Evolutionary conservation across 2,329 filamentous ascomycete species (phyloP).

Genomic region (Fusarium piperis): DNA sequence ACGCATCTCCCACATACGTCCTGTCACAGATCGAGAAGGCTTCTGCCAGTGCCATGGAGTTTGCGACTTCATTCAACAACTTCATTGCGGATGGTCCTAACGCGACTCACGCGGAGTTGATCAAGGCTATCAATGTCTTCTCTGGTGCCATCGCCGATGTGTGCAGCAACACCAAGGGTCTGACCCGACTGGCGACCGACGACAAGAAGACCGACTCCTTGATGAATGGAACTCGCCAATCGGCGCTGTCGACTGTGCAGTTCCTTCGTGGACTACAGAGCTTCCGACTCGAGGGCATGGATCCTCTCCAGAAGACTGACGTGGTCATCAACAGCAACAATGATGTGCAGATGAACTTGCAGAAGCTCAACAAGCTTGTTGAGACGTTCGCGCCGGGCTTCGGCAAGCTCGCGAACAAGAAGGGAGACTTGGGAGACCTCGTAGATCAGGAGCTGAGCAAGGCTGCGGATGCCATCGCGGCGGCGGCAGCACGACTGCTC

Average conservation of each 20-base stretch:
- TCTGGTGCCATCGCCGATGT: constrained; percentile 92
- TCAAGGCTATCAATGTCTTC: constrained; percentile 91
- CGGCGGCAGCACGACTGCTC: constrained; percentile 85
- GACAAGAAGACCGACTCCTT: constrained; percentile 93
- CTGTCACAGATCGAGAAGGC: constrained; percentile 98
- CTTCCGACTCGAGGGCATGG: constrained; percentile 90
- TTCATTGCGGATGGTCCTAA: constrained; percentile 97
- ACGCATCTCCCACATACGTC: constrained; percentile 92
- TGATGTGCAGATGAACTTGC: constrained; percentile 92
- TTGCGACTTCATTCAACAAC: constrained; percentile 97
- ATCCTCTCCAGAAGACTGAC: constrained; percentile 91
- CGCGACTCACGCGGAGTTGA: constrained; percentile 88
- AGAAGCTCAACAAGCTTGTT: constrained; percentile 91
- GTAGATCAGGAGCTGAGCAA: constrained; percentile 93
- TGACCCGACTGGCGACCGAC: constrained; percentile 91
- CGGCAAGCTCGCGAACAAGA: constrained; percentile 78
- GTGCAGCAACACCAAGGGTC: constrained; percentile 94
- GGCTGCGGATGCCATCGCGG: constrained; percentile 94
- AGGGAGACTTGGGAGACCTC: constrained; percentile 90
- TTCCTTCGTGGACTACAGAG: constrained; percentile 96
- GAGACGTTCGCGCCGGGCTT: constrained; percentile 92
- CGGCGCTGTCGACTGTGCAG: constrained; percentile 86
- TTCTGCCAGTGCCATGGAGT: constrained; percentile 92
- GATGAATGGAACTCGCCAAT: constrained; percentile 82
- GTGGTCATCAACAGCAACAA: constrained; percentile 98